These are phyloP conservation scores for Herpetospermum pedunculosum DNA, from an alignment of 306 rosid species.

Conservation along the genomic window DNA sequence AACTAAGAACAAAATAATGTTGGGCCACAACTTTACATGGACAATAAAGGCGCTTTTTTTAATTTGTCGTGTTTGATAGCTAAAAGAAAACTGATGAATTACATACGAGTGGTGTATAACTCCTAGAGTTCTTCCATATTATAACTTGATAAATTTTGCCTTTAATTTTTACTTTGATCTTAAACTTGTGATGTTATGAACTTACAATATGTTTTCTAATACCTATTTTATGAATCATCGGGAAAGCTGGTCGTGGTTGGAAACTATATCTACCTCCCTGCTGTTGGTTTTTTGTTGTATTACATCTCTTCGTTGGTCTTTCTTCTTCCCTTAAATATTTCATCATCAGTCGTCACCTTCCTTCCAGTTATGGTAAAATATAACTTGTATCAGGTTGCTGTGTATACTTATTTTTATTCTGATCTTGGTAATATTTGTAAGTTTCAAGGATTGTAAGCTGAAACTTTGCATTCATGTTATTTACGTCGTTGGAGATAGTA, in stretches of 20 bases:
- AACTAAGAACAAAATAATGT: neutral
- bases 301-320: neutral
- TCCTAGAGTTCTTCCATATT: neutral
- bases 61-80: neutral
- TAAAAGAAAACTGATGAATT: neutral
- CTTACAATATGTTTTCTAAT: neutral
- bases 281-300: neutral
- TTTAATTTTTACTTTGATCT: neutral
- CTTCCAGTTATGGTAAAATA: neutral
- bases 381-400: neutral
- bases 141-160: neutral
- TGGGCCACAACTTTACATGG: neutral
- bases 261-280: neutral
- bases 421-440: neutral
- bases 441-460: neutral
- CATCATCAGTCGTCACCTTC: neutral
- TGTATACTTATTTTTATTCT: neutral
- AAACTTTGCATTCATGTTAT: neutral
- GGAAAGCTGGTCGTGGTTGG: neutral
- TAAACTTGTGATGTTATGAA: neutral
- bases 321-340: neutral
- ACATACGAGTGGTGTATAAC: neutral
- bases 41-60: slow-evolving; percentile 1
- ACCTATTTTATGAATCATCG: neutral
- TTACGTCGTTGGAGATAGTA: too few relatives aligned